A percentile compares a stretch with the other conserved stretches of the same genome.
These are phyloP conservation scores for Barbarea vulgaris DNA, from an alignment of 345 rosid genomes.

Conservation along the genomic window DNA sequence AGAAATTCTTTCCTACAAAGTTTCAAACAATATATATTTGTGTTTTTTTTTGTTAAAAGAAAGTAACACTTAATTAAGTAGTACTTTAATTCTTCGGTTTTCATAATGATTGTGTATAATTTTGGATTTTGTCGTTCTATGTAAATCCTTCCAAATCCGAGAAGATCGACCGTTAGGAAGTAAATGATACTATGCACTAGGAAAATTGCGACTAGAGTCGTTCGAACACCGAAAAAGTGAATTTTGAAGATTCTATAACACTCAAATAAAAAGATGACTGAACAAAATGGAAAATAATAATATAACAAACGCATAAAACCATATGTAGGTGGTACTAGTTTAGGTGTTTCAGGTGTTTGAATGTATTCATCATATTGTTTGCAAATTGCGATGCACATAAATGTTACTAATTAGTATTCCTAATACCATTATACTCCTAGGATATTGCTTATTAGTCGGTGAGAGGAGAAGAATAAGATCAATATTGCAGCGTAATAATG, in stretches of 20 bases:
- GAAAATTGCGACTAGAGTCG: not conserved
- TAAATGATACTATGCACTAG: not conserved
- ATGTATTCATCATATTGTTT: not conserved
- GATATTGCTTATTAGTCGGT: not conserved
- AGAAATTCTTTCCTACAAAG: not conserved
- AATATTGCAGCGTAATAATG: slow-evolving; percentile 3
- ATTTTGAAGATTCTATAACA: not conserved
- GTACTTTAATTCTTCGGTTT: not conserved
- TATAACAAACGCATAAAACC: not conserved
- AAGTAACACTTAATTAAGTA: not conserved
- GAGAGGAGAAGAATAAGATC: not conserved
- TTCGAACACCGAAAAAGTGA: not conserved
- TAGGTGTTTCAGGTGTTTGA: not conserved
- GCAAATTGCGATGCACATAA: not conserved
- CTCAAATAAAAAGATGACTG: not conserved
- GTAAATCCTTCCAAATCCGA: not conserved
- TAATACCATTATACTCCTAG: not conserved
- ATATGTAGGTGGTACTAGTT: not conserved
- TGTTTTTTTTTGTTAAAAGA: not conserved
- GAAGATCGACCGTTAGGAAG: not conserved
- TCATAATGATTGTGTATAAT: not conserved
- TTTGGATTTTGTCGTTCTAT: not conserved
- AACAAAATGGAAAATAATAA: not conserved
- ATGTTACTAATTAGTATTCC: not conserved
- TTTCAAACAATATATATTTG: not conserved